Base-by-base conservation (phyloP, 352 stramenopile species). In the Aphanomyces euteiches region DNA sequence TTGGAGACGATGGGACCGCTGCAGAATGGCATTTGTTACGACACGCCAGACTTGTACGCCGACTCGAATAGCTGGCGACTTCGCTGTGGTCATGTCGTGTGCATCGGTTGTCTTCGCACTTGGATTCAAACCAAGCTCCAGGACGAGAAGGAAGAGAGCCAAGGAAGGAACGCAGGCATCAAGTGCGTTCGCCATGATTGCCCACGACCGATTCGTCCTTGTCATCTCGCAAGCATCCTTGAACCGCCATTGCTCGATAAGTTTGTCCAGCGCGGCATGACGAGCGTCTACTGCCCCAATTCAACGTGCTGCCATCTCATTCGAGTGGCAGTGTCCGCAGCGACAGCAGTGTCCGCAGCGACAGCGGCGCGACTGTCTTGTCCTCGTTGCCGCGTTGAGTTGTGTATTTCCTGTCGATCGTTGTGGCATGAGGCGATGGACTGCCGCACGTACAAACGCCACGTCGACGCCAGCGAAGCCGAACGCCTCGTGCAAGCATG, bases 101-200 rank as follows among this genome's bases (percentile, higher is more conserved):
- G 63, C 21, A 48, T 69, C 21, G 63, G 63, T 39, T 69, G 63
- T 47, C 45, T 69, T 12, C 17, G 37, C 2, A 15, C n/a, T 17
- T 69, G 63, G 63, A 69, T 69, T 37, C 15, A 69, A 13, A 37
- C 15, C 63, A 69, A 57, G 17, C 43, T 69, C 28, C 28, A 28
- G 2, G 45, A 69, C 36, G 28, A 28, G 28, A 28, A 28, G 28
- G 28, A 28, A 28, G 28, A 28, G 28, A 28, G 28, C n/a, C 28
- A 28, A 28, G 28, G n/a, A n/a, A 5, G 19, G 7, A n/a, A 7
- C 13, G 63, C 36, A 5, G 17, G 13, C 36, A 13, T 37, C 13
- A 36, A 19, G 21, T 69, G 63, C 19, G 15, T 10, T 10, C 6
- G 15, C 13, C 21, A 5, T 5, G 36, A 19, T 21, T 58, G 50